Conservation (phyloP, 1,284 basidiomycete genomes). For the Volvariella surrecta region DNA sequence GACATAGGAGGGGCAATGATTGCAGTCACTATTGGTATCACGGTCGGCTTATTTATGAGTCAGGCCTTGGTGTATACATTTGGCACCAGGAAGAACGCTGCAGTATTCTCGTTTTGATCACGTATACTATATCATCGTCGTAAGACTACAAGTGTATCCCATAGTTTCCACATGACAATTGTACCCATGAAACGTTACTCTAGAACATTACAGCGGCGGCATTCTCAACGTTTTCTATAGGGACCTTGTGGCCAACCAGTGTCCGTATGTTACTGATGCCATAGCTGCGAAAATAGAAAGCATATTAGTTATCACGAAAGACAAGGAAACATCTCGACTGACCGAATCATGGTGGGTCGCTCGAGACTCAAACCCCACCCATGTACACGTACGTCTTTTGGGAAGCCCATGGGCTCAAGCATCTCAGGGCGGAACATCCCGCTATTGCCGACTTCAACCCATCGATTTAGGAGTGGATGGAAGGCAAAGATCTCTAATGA, state of each 20-base stretch:
- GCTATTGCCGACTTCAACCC: slow-evolving; percentile 95
- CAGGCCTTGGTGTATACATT: slow-evolving; percentile 83
- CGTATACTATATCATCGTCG: not conserved
- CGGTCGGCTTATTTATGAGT: slow-evolving; percentile 84
- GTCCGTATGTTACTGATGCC: slow-evolving; percentile 96
- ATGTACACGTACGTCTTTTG: slow-evolving; percentile 92
- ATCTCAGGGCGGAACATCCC: slow-evolving; percentile 99
- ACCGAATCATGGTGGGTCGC: slow-evolving; percentile 99
- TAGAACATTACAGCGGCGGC: slow-evolving; percentile 87
- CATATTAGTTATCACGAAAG: slow-evolving; percentile 8
- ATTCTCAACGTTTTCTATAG: slow-evolving; percentile 83
- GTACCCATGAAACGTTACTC: slow-evolving; percentile 7
- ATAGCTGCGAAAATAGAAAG: slow-evolving; percentile 45
- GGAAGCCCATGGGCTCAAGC: slow-evolving; percentile 98
- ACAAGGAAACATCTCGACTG: slow-evolving; percentile 18
- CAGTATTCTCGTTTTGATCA: slow-evolving; percentile 68
- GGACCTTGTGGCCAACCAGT: slow-evolving; percentile 95
- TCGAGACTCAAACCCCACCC: slow-evolving; percentile 97
- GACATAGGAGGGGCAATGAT: slow-evolving; percentile 81
- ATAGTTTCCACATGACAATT: not conserved
- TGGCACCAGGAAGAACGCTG: slow-evolving; percentile 74
- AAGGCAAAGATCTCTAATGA: slow-evolving; percentile 99
- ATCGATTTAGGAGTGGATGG: slow-evolving; percentile 90
- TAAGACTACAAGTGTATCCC: not conserved
- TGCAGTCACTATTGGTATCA: slow-evolving; percentile 84